Base-by-base conservation (phyloP, 306 rosid genomes). In the Begonia fuchsioides region DNA sequence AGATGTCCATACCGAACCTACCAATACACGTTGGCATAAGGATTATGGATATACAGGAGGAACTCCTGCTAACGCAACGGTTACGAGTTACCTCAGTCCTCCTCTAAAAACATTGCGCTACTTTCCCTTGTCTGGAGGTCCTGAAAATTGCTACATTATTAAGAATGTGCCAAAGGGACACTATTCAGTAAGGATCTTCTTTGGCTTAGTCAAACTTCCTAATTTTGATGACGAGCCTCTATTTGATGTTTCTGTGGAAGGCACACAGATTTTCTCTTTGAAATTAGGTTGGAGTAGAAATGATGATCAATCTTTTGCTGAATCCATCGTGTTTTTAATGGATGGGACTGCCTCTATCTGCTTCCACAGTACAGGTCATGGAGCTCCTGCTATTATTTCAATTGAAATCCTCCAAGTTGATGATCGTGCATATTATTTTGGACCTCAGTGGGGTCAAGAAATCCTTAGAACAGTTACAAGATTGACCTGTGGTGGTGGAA, bases 361-460 rank as follows among this genome's bases (percentile, higher is more conserved):
- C 70, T 90, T 90, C 43, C 98, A 90, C 61, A 77, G 94, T 67
- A 90, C 98, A 1, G 98, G 98, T 49, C 98, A 90, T 55, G 98
- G 98, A 49, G 98, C 85, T 76, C 98, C 98, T n/a, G 77, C 95
- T 20, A 71, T 90, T 14, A 76, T 90, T 68, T 71, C 98, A 5
- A 73, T 90, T 51, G 95, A 85, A 75, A 79, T 90, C 73, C 98
- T 90, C 62, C 94, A 90, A 72, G 60, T 90, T 44, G 79, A 81
- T 67, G 71, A 67, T 50, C 60, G 58, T 44, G 94, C 94, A 19
- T 82, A 90, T 64, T 43, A 73, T 53, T 76, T 67, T 62, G 93
- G 64, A 35, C 60, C 87, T 8, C 60, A 62, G 38, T 74, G 73
- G 68, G 72, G 68, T 52, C 92, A 78, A 38, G n/a, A n/a, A n/a